A percentile compares a stretch with the other conserved stretches of the same genome.
Evolutionary conservation across 371 early-diverging fungal species (phyloP).

Genomic region (Rhizopus microsporus): DNA sequence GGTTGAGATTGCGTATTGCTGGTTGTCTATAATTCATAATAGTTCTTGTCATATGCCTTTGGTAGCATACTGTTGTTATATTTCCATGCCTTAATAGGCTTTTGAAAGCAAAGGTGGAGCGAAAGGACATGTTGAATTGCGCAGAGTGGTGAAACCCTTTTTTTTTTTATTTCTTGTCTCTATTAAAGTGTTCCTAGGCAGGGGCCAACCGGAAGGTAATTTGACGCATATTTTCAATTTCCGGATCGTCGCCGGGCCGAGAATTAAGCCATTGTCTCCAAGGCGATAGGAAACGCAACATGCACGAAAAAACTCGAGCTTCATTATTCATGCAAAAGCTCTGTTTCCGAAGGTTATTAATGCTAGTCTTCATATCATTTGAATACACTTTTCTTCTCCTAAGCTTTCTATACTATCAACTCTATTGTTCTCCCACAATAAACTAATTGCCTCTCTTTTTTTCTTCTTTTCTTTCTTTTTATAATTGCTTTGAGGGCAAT

Average conservation of each 20-base stretch:
- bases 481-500: too few relatives aligned
- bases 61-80: not conserved
- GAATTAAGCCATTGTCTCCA: too few relatives aligned
- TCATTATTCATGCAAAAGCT: constrained; percentile 1
- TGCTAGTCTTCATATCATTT: too few relatives aligned
- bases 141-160: not conserved
- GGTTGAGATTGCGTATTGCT: too few relatives aligned
- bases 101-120: not conserved
- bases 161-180: not conserved
- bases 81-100: constrained; percentile 1
- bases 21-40: not conserved
- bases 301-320: not conserved
- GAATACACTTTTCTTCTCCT: too few relatives aligned
- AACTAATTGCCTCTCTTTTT: constrained; percentile 6
- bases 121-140: constrained; percentile 4
- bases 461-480: too few relatives aligned
- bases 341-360: too few relatives aligned
- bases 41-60: not conserved
- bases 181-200: constrained; percentile 4
- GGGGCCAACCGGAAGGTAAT: constrained; percentile 4
- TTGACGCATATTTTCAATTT: constrained; percentile 4
- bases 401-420: too few relatives aligned
- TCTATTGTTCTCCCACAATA: not conserved
- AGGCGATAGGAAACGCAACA: too few relatives aligned
- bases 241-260: not conserved